phyloP scores from a whole-genome alignment of 176 grass and related monocot species.

The Rhynchospora pubera region DNA sequence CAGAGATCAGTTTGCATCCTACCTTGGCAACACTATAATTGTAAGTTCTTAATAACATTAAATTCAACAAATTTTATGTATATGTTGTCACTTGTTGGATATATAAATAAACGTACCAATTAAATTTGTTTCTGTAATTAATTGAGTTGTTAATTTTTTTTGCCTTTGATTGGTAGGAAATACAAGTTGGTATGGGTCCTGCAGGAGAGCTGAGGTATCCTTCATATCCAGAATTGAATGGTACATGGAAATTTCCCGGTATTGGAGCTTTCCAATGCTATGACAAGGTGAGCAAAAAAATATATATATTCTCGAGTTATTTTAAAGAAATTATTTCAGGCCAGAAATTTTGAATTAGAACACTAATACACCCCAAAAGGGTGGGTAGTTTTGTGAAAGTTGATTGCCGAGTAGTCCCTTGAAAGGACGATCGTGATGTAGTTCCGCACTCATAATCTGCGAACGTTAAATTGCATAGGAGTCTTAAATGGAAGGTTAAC shows the following conservation, averaged over 20 bases:
- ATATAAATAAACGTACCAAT: too few relatives aligned
- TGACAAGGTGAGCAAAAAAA: slow-evolving; percentile 40
- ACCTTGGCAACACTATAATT: slow-evolving; percentile 65
- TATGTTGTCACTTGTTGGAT: too few relatives aligned
- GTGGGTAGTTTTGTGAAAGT: not conserved
- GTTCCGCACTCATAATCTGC: not conserved
- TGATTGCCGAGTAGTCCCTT: not conserved
- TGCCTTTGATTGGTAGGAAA: slow-evolving; percentile 31
- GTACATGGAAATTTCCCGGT: slow-evolving; percentile 62
- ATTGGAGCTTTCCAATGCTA: slow-evolving; percentile 78
- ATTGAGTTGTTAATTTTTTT: not conserved
- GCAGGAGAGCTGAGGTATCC: slow-evolving; percentile 82
- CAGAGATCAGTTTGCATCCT: slow-evolving; percentile 47
- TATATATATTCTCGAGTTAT: not conserved
- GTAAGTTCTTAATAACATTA: slow-evolving; percentile 9
- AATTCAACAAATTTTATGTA: too few relatives aligned
- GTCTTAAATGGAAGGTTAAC: not conserved
- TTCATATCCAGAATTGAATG: slow-evolving; percentile 61
- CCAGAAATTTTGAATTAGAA: not conserved
- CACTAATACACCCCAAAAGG: not conserved
- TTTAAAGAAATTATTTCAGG: not conserved
- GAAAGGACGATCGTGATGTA: not conserved
- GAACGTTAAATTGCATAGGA: not conserved
- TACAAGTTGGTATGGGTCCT: slow-evolving; percentile 84
- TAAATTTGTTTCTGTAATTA: not conserved